Percentiles rank a stretch among this genome's conserved stretches.
phyloP scores from a whole-genome alignment of 352 stramenopile species.

The Lagenidium sp. region DNA sequence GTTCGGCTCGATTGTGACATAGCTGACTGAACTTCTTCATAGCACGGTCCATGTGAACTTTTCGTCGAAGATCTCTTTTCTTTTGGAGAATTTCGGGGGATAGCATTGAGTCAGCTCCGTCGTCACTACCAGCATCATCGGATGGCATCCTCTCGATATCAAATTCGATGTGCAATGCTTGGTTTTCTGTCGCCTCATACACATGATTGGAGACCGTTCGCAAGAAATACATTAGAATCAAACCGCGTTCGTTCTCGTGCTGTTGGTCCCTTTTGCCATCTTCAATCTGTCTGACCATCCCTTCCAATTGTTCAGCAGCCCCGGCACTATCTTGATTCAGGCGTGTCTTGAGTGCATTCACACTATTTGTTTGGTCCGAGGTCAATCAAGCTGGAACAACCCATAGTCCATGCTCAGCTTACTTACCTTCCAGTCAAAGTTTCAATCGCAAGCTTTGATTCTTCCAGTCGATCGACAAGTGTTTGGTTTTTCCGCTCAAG shows the following conservation, averaged over 20 bases:
- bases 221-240: slow-evolving; percentile 47
- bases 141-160: slow-evolving; percentile 21
- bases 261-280: slow-evolving; percentile 54
- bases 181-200: slow-evolving; percentile 40
- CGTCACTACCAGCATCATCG: too few relatives aligned
- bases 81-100: slow-evolving; percentile 57
- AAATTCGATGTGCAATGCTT: slow-evolving; percentile 36
- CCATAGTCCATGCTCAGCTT: too few relatives aligned
- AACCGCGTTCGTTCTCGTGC: slow-evolving; percentile 42
- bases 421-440: slow-evolving; percentile 54
- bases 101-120: slow-evolving; percentile 17
- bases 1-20: slow-evolving; percentile 46
- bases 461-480: slow-evolving; percentile 49
- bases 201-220: slow-evolving; percentile 41
- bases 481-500: slow-evolving; percentile 59
- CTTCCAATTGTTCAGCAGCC: slow-evolving; percentile 49
- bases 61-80: slow-evolving; percentile 60
- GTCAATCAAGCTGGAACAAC: too few relatives aligned
- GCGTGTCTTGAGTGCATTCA: slow-evolving; percentile 57
- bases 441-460: slow-evolving; percentile 61
- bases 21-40: slow-evolving; percentile 62
- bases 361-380: slow-evolving; percentile 20
- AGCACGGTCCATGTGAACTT: slow-evolving; percentile 61
- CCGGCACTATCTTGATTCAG: slow-evolving; percentile 66
- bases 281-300: slow-evolving; percentile 57